These are phyloP conservation scores for Escovopsis sp. DNA, from an alignment of 2,329 filamentous ascomycete species.

Conservation along the genomic window DNA sequence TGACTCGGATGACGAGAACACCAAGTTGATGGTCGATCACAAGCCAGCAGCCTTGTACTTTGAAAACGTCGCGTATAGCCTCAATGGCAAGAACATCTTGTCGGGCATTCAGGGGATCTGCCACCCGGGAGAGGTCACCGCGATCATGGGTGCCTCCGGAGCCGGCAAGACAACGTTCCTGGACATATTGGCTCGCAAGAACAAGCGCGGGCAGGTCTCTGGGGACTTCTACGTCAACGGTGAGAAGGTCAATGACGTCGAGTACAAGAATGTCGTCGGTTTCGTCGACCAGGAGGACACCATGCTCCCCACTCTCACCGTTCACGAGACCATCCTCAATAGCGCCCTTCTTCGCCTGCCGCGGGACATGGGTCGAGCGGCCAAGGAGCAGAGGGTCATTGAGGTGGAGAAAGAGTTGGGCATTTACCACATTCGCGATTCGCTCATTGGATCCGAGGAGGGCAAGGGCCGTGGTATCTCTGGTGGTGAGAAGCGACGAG, in stretches of 20 bases:
- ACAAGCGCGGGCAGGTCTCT: conserved; percentile 67
- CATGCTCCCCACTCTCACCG: conserved; percentile 87
- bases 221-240: conserved; percentile 91
- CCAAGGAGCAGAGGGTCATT: conserved; percentile 82
- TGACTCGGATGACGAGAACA: conserved; percentile 76
- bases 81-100: conserved; percentile 82
- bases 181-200: conserved; percentile 91
- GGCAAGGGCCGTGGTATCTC: conserved; percentile 89
- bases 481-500: conserved; percentile 88
- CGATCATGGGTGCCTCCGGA: conserved; percentile 96
- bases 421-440: conserved; percentile 86
- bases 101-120: conserved; percentile 68
- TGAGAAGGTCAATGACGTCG: conserved; percentile 67
- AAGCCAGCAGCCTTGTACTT: conserved; percentile 83
- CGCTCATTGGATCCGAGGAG: conserved; percentile 91
- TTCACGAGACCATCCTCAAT: conserved; percentile 93
- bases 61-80: conserved; percentile 68
- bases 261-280: conserved; percentile 84
- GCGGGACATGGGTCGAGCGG: conserved; percentile 68
- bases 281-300: conserved; percentile 98
- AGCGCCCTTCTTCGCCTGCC: conserved; percentile 88
- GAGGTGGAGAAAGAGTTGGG: conserved; percentile 95
- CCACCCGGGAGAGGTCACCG: conserved; percentile 88
- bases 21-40: conserved; percentile 80
- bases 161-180: conserved; percentile 96